Evolutionary conservation across 2,329 filamentous ascomycete genomes (phyloP), one percentile per base, ranked within the genome.

Genomic region (Epichloe typhina): DNA sequence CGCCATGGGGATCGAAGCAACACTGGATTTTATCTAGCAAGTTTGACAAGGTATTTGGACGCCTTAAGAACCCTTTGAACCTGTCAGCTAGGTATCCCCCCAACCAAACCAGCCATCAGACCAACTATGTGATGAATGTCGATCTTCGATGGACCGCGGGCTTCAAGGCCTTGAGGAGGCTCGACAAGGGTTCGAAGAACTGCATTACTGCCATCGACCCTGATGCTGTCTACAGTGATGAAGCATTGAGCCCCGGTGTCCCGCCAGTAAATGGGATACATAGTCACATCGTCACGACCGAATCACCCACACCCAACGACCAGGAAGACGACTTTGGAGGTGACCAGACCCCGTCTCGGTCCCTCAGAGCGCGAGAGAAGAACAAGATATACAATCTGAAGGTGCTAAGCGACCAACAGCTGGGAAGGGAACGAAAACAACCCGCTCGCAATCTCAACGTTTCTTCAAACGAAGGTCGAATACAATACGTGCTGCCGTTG

Each of bases 321-420:
- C 64, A 67, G 5, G 72, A 73, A 31, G 74, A 74, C 37, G 69
- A 71, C 8, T 54, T 59, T 6, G 69, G 73, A 21, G 71, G 72
- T 26, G 73, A 75, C 17, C 64, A 69, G 13, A 79, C 76, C 2
- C 75, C 76, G 0, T 76, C 69, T 49, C 71, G 76, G 52, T 72
- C 73, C 1, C 62, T 78, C 17, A 70, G 77, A 42, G 64, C 66
- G 15, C 70, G 77, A 49, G 69, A 64, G 17, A 67, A 66, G 41
- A 72, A 71, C 51, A 74, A 75, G 53, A 70, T 72, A 21, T 83
- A 83, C 59, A 83, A 83, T 55, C 62, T 82, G 38, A 82, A 80
- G 59, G 67, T 74, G 12, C 64, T 82, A 15, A 81, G 74, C 61
- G 76, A 78, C 56, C 74, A 76, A 56, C 76, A 76, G 5, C 71